phyloP scores from a whole-genome alignment of 768 basidiomycete species.

The Suillus brevipes region DNA sequence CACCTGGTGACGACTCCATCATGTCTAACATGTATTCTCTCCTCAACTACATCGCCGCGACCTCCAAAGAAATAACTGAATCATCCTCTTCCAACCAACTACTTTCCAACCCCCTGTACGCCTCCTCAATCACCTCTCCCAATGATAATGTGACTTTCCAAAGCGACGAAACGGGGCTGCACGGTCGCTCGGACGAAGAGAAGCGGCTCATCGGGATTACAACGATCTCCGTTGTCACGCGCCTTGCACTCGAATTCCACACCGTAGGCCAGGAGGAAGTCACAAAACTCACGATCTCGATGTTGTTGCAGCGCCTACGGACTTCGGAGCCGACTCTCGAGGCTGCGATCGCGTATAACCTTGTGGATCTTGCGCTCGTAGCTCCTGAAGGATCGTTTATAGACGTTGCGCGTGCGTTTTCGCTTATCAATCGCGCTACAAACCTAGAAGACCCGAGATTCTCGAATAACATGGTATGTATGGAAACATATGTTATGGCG shows the following conservation, averaged over 20 bases:
- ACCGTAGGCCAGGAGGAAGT: conserved; percentile 70
- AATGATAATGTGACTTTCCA: conserved; percentile 53
- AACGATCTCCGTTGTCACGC: conserved; percentile 88
- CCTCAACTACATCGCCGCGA: conserved; percentile 85
- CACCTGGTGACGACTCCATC: conserved; percentile 83
- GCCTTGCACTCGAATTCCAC: conserved; percentile 79
- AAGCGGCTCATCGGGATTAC: conserved; percentile 83
- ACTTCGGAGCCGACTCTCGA: conserved; percentile 86
- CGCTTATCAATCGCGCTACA: conserved; percentile 79
- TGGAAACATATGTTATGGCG: neutral
- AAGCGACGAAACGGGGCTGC: conserved; percentile 62
- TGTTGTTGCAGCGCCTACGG: conserved; percentile 86
- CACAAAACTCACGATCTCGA: conserved; percentile 84
- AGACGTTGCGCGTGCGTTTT: conserved; percentile 85
- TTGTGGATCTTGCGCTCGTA: conserved; percentile 84
- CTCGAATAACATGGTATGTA: conserved; percentile 80
- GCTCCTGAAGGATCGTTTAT: conserved; percentile 75
- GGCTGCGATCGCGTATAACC: conserved; percentile 87
- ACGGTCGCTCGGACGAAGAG: conserved; percentile 79
- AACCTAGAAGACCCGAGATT: conserved; percentile 86
- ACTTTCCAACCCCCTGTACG: conserved; percentile 42
- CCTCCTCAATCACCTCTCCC: conserved; percentile 28
- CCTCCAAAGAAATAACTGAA: conserved; percentile 75
- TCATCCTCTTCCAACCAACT: conserved; percentile 43
- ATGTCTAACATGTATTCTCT: conserved; percentile 98